Conservation (phyloP, 352 stramenopile species). For the Phytophthora ohioensis region DNA sequence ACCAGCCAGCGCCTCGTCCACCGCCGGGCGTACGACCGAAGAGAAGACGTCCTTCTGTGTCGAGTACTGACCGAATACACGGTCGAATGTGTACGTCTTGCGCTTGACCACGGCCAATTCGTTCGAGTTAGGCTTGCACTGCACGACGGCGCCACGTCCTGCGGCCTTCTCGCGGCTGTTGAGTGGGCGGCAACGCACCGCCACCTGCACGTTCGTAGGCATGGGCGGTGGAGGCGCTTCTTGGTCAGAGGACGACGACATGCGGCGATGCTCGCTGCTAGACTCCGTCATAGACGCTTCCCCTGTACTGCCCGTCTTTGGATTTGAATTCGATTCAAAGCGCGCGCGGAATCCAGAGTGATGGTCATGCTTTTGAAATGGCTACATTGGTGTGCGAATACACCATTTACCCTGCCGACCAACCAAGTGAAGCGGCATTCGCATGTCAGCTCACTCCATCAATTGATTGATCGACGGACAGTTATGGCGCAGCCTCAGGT, state of each 20-base stretch:
- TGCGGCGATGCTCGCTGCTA: slow-evolving; percentile 23
- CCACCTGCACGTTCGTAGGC: slow-evolving; percentile 89
- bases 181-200: slow-evolving; percentile 90
- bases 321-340: slow-evolving; percentile 32
- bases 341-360: slow-evolving; percentile 17
- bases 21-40: slow-evolving; percentile 92
- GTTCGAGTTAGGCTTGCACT: slow-evolving; percentile 88
- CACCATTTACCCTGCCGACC: slow-evolving; percentile 26
- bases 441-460: slow-evolving; percentile 7
- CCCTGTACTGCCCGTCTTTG: neutral
- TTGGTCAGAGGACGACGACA: slow-evolving; percentile 37
- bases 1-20: slow-evolving; percentile 95
- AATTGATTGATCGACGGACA: slow-evolving; percentile 4
- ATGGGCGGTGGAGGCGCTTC: slow-evolving; percentile 30
- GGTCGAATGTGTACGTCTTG: slow-evolving; percentile 93
- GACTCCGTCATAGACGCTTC: slow-evolving; percentile 27
- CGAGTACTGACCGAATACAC: slow-evolving; percentile 95
- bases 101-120: slow-evolving; percentile 89
- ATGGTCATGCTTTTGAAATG: slow-evolving; percentile 14
- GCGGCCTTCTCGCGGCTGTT: slow-evolving; percentile 89
- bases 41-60: slow-evolving; percentile 98
- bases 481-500: slow-evolving; percentile 53
- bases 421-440: slow-evolving; percentile 34
- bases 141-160: slow-evolving; percentile 80
- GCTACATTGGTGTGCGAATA: neutral